phyloP scores from a whole-genome alignment of 495 filamentous ascomycete genomes.

The Lentithecium fluviatile region DNA sequence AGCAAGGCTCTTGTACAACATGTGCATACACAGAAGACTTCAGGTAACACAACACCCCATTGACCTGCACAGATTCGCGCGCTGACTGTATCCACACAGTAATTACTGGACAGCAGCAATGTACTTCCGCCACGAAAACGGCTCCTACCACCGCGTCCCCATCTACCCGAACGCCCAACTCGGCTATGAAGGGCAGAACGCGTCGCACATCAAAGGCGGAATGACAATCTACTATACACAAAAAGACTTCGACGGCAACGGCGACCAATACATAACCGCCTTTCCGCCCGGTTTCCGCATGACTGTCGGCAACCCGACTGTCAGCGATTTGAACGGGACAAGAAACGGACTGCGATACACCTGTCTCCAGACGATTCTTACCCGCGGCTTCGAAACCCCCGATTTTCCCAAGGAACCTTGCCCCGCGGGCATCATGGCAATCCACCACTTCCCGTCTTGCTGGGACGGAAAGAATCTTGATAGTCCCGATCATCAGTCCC shows the following conservation, averaged over 20 bases:
- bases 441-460: conserved; percentile 52
- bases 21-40: conserved; percentile 45
- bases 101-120: conserved; percentile 47
- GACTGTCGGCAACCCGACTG: conserved; percentile 51
- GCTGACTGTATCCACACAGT: conserved; percentile 9
- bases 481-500: conserved; percentile 29
- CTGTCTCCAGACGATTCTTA: conserved; percentile 47
- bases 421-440: conserved; percentile 50
- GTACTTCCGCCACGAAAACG: conserved; percentile 54
- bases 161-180: conserved; percentile 44
- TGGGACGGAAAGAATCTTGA: conserved; percentile 31
- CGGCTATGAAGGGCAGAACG: neutral
- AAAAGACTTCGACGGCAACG: conserved; percentile 46
- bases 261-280: conserved; percentile 46
- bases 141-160: conserved; percentile 49
- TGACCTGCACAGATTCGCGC: neutral
- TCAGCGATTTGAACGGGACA: conserved; percentile 5
- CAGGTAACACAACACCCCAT: neutral
- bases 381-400: conserved; percentile 46
- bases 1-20: conserved; percentile 49
- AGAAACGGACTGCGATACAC: conserved; percentile 51
- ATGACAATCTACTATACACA: conserved; percentile 50
- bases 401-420: conserved; percentile 51
- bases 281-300: conserved; percentile 57
- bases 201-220: conserved; percentile 50